Base-by-base conservation (phyloP, 169 alveolate species). In the Eimeria sp. region DNA sequence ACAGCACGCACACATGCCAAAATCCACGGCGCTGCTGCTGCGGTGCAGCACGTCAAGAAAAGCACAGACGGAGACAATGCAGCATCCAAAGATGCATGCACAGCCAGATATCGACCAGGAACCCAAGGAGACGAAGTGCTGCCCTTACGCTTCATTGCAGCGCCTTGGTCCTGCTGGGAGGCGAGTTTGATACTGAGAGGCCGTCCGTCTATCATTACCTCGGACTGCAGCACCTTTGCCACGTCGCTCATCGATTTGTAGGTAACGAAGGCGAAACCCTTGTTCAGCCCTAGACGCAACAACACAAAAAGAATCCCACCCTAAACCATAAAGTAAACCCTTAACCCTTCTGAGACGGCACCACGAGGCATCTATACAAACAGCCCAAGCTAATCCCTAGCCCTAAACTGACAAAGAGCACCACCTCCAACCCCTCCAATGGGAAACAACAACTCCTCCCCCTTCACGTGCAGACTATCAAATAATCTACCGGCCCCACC, bases 201-300 rank as follows among this genome's bases (percentile, higher is more conserved):
- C 43, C 95, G 68, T 37, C 89, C 87, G 33, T 89, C 89, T n/a
- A 89, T 78, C 33, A 49, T 71, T 77, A 89, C 95, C 78, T 89
- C 85, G 30, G 78, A 64, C 85, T 89, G 78, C 72, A 89, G 66
- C 62, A 89, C 82, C 25, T 66, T 85, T 0, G 78, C 85, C 46
- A 89, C 95, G 88, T 71, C 82, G 25, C 76, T 85, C 95, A 89
- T 89, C 6, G 89, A 54, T 58, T 71, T 64, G 77, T 89, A 89
- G 23, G 95, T 89, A 27, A 89, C 95, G 20, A 89, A 89, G 68
- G 95, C 95, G 43, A 89, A 89, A 0, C 95, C 95, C 52, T 74
- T 89, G 62, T 74, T 89, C 62, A 71, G 68, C 82, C 95, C 95
- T 89, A 76, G 23, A 71, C 9, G n/a, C 68, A 87, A 49, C 37